Evolutionary conservation across 1,284 basidiomycete species (phyloP).

Genomic region (Ganoderma boninense): DNA sequence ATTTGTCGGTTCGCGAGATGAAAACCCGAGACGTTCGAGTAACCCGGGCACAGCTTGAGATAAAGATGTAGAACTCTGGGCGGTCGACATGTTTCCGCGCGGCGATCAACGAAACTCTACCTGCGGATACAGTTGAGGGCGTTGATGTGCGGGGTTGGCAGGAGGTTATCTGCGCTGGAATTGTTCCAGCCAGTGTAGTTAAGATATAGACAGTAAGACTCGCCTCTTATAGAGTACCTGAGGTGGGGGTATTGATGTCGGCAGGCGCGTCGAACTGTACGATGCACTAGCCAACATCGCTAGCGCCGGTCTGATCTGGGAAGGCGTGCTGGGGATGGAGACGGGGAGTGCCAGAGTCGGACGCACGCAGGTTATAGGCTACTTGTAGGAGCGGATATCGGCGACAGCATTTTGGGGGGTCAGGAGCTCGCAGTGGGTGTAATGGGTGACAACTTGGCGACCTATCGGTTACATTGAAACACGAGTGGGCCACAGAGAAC

Average conservation of each 20-base stretch:
- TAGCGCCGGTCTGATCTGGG: constrained; percentile 55
- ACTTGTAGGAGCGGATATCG: constrained; percentile 62
- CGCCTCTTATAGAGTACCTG: not conserved
- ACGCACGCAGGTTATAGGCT: constrained; percentile 75
- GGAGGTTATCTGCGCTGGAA: not conserved
- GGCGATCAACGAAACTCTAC: not conserved
- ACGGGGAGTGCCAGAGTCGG: constrained; percentile 58
- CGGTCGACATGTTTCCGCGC: not conserved
- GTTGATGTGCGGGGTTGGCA: not conserved
- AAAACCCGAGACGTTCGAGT: not conserved
- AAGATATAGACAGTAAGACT: not conserved
- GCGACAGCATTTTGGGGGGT: constrained; percentile 38
- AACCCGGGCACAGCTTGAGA: not conserved
- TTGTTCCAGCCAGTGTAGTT: not conserved
- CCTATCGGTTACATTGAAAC: constrained; percentile 48
- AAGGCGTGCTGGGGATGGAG: constrained; percentile 75
- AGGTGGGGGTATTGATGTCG: constrained; percentile 66
- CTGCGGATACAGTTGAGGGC: not conserved
- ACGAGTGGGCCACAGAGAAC: constrained; percentile 7
- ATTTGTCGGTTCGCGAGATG: not conserved
- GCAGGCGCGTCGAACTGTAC: constrained; percentile 87
- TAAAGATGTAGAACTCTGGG: not conserved
- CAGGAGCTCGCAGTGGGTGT: constrained; percentile 86
- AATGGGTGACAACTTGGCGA: constrained; percentile 95
- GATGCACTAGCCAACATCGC: constrained; percentile 67